Base-by-base conservation (phyloP, 352 stramenopile genomes). In the Globisporangium middletonii region DNA sequence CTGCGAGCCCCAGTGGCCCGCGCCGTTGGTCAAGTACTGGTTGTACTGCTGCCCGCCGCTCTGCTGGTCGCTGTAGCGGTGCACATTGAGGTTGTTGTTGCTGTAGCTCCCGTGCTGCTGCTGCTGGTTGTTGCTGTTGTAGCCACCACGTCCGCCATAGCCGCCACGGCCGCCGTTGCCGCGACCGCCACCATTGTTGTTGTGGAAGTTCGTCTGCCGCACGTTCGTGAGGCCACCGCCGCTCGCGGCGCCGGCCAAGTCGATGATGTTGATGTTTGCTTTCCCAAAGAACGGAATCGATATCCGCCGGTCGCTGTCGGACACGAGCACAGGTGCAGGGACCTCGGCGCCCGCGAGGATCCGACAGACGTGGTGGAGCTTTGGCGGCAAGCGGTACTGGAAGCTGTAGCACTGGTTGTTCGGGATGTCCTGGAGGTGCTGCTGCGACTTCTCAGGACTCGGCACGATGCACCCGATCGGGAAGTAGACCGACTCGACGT, bases 361-460 rank as follows among this genome's bases (percentile, higher is more conserved):
- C 11, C 67, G 59, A 27, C 77, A 94, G 7, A 78, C 13, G 57
- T 94, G 83, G 37, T 61, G 44, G 12, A 68, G 55, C 56, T 76
- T 87, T 4, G 63, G 61, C 4, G 81, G 83, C 37, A 84, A 68
- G 26, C 69, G 65, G 67, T 87, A 94, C 66, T 92, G 80, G 59
- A 89, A 94, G 62, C 77, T 90, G 60, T 88, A 89, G 66, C 83
- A 94, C 63, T 89, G 79, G 65, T 94, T 94, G 78, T 94, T 92
- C 6, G 76, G 77, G 33, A 94, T 88, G 55, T 94, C 83, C 46
- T 77, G 62, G 41, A 94, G 64, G 30, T 89, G 62, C 18, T 68
- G 67, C 53, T 91, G 81, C n/a, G 72, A 62, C 62, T 91, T 89
- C 56, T 92, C 75, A 0, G 83, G 83, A 44, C 81, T 92, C 3